Percentiles rank a stretch among this genome's conserved stretches.
Evolutionary conservation across 345 rosid species (phyloP).

Genomic region (Populus alba): DNA sequence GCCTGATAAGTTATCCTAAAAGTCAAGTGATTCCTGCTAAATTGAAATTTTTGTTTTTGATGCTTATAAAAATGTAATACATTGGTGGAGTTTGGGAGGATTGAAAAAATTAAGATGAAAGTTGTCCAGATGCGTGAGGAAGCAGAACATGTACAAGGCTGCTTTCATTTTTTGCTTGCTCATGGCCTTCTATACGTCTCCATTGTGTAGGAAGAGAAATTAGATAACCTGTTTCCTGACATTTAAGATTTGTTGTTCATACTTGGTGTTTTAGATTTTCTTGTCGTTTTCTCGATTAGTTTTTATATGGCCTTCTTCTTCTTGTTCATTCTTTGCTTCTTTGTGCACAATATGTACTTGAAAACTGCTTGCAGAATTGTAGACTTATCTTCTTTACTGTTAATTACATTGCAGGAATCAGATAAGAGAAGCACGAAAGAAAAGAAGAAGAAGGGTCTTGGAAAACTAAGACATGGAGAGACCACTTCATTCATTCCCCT

Average conservation of each 20-base stretch:
- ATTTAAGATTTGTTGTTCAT: neutral
- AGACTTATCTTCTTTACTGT: neutral
- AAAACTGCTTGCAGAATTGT: neutral
- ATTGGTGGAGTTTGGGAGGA: neutral
- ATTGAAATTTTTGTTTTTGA: neutral
- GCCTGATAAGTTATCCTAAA: neutral
- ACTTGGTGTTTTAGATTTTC: neutral
- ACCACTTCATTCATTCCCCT: constrained; percentile 76
- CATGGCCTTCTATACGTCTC: neutral
- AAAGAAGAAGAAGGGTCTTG: constrained; percentile 69
- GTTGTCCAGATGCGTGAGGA: neutral
- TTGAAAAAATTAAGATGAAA: neutral
- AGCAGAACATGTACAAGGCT: neutral
- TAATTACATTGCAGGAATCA: constrained; percentile 23
- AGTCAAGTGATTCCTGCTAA: neutral
- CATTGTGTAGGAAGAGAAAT: neutral
- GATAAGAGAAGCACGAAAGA: constrained; percentile 45
- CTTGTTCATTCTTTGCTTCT: neutral
- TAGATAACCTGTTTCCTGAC: neutral
- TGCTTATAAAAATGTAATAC: neutral
- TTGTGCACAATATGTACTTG: neutral
- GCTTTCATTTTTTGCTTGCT: neutral
- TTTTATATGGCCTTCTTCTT: neutral
- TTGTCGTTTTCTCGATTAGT: neutral
- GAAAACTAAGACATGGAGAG: constrained; percentile 59